These are phyloP conservation scores for Lachancea waltii DNA, from an alignment of 805 yeast genomes.

Conservation along the genomic window DNA sequence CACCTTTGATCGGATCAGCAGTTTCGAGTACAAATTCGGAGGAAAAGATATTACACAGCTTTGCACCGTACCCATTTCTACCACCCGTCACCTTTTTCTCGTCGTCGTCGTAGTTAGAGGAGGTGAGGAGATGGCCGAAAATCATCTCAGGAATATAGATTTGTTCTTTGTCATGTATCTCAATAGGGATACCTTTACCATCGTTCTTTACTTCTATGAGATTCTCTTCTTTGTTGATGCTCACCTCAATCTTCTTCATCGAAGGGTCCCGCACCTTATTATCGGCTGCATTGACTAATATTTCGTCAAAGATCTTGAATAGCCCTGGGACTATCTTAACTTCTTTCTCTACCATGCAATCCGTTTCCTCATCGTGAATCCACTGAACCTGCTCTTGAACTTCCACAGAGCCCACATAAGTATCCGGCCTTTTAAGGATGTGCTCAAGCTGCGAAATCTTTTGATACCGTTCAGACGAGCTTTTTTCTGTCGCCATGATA, in stretches of 20 bases:
- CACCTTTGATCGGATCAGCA: conserved; percentile 61
- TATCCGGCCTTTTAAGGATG: conserved; percentile 94
- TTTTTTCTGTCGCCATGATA: conserved; percentile 26
- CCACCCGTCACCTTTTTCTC: conserved; percentile 97
- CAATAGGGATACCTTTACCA: conserved; percentile 93
- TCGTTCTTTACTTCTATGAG: conserved; percentile 79
- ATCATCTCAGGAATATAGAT: conserved; percentile 94
- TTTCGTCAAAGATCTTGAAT: conserved; percentile 94
- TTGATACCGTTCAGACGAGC: conserved; percentile 74
- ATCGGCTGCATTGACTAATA: conserved; percentile 96
- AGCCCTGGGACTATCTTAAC: conserved; percentile 92
- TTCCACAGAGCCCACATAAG: conserved; percentile 94
- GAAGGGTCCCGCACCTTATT: conserved; percentile 90
- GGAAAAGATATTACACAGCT: conserved; percentile 91
- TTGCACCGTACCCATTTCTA: conserved; percentile 97
- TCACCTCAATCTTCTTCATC: conserved; percentile 84
- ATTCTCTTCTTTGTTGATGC: conserved; percentile 67
- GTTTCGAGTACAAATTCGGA: conserved; percentile 83
- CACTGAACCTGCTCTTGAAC: conserved; percentile 73
- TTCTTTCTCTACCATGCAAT: conserved; percentile 48
- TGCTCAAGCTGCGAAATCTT: conserved; percentile 93
- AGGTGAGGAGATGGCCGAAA: conserved; percentile 89
- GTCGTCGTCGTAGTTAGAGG: conserved; percentile 92
- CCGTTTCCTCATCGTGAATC: conserved; percentile 65
- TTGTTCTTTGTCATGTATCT: conserved; percentile 83